Base-by-base conservation (phyloP, 2,329 filamentous ascomycete genomes). In the Sphaerulina musiva region DNA sequence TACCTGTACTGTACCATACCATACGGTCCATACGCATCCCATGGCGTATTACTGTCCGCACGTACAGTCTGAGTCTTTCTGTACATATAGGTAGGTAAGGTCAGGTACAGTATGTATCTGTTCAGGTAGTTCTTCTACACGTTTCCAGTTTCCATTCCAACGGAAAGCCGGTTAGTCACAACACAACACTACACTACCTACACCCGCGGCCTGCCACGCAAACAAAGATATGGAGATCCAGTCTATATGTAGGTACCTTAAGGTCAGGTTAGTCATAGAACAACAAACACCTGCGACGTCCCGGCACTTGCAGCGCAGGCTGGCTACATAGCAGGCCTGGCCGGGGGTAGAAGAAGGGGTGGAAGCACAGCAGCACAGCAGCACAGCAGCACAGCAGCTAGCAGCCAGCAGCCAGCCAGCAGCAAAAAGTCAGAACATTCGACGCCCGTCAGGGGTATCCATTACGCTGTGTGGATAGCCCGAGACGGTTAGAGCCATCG, bases 371-470 rank as follows among this genome's bases (percentile, higher is more conserved):
- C 53, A 48, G 14, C 14, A 17, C 14, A 17, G 14, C 14, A 17
- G 14, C 14, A 17, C 14, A 17, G 14, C 14, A 17, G 14, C 14
- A n/a, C 1, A 17, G 14, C 1, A 17, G 14, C 1, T 17, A 17
- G 14, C 14, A 17, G 14, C 14, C 14, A 17, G 14, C 14, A 17
- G 14, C 14, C 14, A 17, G 14, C 14, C 14, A 17, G 14, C 14
- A 17, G 1, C 14, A 17, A 26, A 26, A 26, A 26, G 26, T 26
- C 6, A 4, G 53, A 55, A 55, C 42, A 42, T 52, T 52, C 53
- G 43, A 48, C 53, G 45, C 38, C 42, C 29, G 32, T 51, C 53
- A 51, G 48, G 53, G 53, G 53, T n/a, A 46, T 48, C 7, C 14
- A 32, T 48, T n/a, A 9, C 29, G 17, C 23, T 46, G 48, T 51